Percentiles rank a stretch among this genome's conserved stretches.
Evolutionary conservation across 2,329 filamentous ascomycete species (phyloP).

Genomic region (Leptosphaerulina australis): DNA sequence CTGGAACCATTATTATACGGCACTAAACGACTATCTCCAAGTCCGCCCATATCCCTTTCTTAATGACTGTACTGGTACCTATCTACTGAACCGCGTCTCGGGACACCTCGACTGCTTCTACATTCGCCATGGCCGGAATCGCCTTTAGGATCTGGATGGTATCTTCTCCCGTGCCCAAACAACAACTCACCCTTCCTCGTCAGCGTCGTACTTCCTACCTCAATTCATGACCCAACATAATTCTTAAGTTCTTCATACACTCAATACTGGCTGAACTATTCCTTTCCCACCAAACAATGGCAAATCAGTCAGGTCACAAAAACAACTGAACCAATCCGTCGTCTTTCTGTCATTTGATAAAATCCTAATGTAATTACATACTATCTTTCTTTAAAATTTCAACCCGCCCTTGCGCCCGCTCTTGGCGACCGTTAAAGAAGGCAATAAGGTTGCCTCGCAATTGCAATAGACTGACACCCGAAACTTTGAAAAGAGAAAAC

Average conservation of each 20-base stretch:
- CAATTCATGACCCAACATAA: constrained; percentile 25
- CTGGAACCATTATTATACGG: constrained; percentile 64
- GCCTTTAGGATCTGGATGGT: constrained; percentile 57
- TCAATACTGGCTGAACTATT: constrained; percentile 24
- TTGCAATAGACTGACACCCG: constrained; percentile 62
- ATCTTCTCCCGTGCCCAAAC: constrained; percentile 55
- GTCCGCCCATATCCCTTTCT: constrained; percentile 61
- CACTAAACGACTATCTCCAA: constrained; percentile 58
- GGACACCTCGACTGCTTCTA: constrained; percentile 59
- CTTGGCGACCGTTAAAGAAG: too few relatives aligned
- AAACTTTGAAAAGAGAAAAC: constrained; percentile 61
- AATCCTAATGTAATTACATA: constrained; percentile 60
- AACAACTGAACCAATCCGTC: constrained; percentile 52
- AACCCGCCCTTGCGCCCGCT: constrained; percentile 56
- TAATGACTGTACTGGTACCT: constrained; percentile 55
- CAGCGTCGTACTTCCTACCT: background rate
- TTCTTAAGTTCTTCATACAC: constrained; percentile 47
- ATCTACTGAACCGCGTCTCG: constrained; percentile 58
- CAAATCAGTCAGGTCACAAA: constrained; percentile 59
- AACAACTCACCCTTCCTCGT: background rate
- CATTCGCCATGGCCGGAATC: constrained; percentile 61
- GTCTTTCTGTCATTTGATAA: constrained; percentile 61
- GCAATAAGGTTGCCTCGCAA: too few relatives aligned
- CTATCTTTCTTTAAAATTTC: constrained; percentile 38
- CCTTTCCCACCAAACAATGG: constrained; percentile 54